Evolutionary conservation across 345 rosid species (phyloP).

Genomic region (Brassica juncea): DNA sequence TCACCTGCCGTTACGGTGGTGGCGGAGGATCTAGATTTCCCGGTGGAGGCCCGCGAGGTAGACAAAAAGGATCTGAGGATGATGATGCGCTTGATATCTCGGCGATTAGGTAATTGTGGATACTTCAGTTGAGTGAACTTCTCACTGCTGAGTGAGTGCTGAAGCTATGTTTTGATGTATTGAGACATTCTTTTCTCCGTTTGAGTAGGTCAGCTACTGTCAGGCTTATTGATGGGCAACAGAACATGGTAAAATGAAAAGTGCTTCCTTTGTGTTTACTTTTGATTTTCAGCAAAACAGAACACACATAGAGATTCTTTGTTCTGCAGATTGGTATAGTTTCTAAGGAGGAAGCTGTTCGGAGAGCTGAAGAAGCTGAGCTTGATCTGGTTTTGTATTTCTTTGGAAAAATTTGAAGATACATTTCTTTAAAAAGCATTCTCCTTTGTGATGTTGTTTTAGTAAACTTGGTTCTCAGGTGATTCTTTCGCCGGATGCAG

Average conservation of each 20-base stretch:
- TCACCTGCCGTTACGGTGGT: constrained; percentile 61
- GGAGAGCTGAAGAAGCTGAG: constrained; percentile 78
- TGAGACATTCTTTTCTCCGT: not conserved
- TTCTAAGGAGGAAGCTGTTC: constrained; percentile 66
- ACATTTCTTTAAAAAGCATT: not conserved
- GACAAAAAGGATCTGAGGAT: constrained; percentile 51
- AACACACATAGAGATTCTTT: not conserved
- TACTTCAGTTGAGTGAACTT: constrained; percentile 4
- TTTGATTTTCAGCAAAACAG: constrained; percentile 22
- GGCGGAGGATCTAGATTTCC: constrained; percentile 40
- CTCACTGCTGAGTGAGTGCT: not conserved
- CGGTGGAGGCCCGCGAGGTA: constrained; percentile 46
- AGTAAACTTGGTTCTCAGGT: constrained; percentile 54
- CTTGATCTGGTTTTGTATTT: constrained; percentile 74
- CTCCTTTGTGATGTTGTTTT: not conserved
- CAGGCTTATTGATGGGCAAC: constrained; percentile 76
- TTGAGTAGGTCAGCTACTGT: constrained; percentile 69
- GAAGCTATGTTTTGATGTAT: not conserved
- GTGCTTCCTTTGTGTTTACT: not conserved
- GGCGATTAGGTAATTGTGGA: constrained; percentile 51
- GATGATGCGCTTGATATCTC: constrained; percentile 70
- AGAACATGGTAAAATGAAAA: constrained; percentile 63
- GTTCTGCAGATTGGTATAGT: constrained; percentile 65
- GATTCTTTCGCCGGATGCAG: constrained; percentile 84
- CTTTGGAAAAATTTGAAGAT: not conserved